A percentile compares a stretch with the other conserved stretches of the same genome.
These are phyloP conservation scores for Plasmodium gaboni DNA, from an alignment of 169 alveolate species.

Conservation along the genomic window DNA sequence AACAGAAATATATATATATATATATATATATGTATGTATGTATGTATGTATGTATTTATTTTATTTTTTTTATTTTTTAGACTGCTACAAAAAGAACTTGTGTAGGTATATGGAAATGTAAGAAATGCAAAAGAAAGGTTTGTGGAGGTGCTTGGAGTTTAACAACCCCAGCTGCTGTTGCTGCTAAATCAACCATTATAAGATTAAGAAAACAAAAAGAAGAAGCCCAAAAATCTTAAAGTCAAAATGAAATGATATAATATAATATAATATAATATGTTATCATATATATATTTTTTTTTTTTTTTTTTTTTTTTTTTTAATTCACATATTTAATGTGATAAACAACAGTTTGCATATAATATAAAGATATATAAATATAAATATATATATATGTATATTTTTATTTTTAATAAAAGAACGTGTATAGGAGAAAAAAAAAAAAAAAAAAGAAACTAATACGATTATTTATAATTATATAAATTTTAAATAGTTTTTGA, in stretches of 20 bases:
- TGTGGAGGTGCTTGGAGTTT: slow-evolving; percentile 99
- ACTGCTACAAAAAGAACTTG: slow-evolving; percentile 94
- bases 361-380: too few relatives aligned
- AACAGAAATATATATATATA: too few relatives aligned
- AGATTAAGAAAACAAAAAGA: slow-evolving; percentile 86
- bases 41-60: background rate
- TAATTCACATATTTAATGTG: too few relatives aligned
- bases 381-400: too few relatives aligned
- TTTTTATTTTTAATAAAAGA: too few relatives aligned
- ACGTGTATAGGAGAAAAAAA: background rate
- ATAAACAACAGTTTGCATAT: too few relatives aligned
- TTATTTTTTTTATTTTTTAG: slow-evolving; percentile 74
- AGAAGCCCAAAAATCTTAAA: slow-evolving; percentile 78
- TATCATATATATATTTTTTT: background rate
- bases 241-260: too few relatives aligned
- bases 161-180: slow-evolving; percentile 96
- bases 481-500: slow-evolving; percentile 3
- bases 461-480: too few relatives aligned
- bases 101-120: slow-evolving; percentile 98
- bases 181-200: slow-evolving; percentile 92
- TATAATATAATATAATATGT: too few relatives aligned
- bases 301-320: slow-evolving; percentile 33
- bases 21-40: background rate
- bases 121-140: slow-evolving; percentile 93
- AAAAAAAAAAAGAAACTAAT: background rate